Percentiles rank a stretch among this genome's conserved stretches.
phyloP scores from a whole-genome alignment of 768 basidiomycete genomes.

The Artomyces pyxidatus region DNA sequence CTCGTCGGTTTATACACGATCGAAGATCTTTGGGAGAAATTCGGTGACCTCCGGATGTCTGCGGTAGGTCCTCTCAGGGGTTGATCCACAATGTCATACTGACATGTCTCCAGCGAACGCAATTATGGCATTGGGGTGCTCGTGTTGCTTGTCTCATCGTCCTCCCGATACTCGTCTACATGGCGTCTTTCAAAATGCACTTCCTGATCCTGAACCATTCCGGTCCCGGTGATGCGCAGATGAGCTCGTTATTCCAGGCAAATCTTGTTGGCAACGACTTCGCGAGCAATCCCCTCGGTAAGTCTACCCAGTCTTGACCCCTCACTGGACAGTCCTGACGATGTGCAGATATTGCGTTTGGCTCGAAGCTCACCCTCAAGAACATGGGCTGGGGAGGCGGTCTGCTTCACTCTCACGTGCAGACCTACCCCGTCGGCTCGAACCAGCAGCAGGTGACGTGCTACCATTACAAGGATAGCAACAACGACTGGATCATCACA shows the following conservation, averaged over 20 bases:
- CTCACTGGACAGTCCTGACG: neutral
- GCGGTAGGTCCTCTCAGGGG: conserved; percentile 52
- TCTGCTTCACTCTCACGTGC: conserved; percentile 93
- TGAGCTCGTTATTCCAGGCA: conserved; percentile 98
- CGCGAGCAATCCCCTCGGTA: conserved; percentile 79
- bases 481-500: conserved; percentile 84
- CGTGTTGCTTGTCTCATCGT: conserved; percentile 80
- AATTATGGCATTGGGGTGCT: conserved; percentile 86
- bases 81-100: too few species aligned
- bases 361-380: conserved; percentile 88
- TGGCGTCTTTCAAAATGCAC: conserved; percentile 92
- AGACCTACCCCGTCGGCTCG: conserved; percentile 88
- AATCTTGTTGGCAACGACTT: conserved; percentile 94
- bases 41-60: conserved; percentile 91
- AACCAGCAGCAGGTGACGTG: conserved; percentile 96
- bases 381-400: conserved; percentile 99
- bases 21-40: conserved; percentile 98
- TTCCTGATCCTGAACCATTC: conserved; percentile 91
- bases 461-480: conserved; percentile 98
- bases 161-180: conserved; percentile 87
- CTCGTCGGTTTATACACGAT: conserved; percentile 94
- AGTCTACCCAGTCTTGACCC: conserved; percentile 14
- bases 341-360: conserved; percentile 69
- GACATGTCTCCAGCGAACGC: conserved; percentile 53
- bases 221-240: conserved; percentile 95